phyloP scores from a whole-genome alignment of 495 filamentous ascomycete genomes.

The Pyronema omphalodes region DNA sequence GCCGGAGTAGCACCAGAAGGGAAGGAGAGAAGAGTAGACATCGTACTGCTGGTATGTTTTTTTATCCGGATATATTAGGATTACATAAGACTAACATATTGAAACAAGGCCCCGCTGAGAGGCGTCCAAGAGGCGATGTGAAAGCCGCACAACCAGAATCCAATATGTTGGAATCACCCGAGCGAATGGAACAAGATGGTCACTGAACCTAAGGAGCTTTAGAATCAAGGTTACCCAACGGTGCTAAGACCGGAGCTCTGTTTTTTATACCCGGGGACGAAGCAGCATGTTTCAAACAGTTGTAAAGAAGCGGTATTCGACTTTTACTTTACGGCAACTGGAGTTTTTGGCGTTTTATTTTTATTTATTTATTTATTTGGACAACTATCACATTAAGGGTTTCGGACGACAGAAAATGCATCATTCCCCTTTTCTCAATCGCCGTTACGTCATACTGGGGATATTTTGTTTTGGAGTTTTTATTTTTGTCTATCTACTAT shows the following conservation, averaged over 20 bases:
- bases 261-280: too few species aligned
- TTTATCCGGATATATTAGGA: neutral
- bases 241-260: too few species aligned
- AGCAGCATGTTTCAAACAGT: neutral
- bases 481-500: too few species aligned
- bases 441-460: slow-evolving; percentile 3
- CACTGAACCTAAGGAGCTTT: slow-evolving; percentile 8
- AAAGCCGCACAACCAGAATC: slow-evolving; percentile 3
- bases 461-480: neutral
- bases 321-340: neutral
- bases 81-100: slow-evolving; percentile 5
- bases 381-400: neutral
- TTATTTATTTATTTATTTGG: neutral
- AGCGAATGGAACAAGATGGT: slow-evolving; percentile 21
- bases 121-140: slow-evolving; percentile 16
- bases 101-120: slow-evolving; percentile 15
- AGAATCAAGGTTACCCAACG: neutral
- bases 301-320: slow-evolving; percentile 3
- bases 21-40: slow-evolving; percentile 13
- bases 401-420: slow-evolving; percentile 2
- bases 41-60: slow-evolving; percentile 19
- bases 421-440: neutral
- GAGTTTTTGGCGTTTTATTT: slow-evolving; percentile 1
- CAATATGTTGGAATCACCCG: slow-evolving; percentile 14
- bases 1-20: neutral